These are phyloP conservation scores for Paxillus ammoniavirescens DNA, from an alignment of 768 basidiomycete genomes.

Conservation along the genomic window DNA sequence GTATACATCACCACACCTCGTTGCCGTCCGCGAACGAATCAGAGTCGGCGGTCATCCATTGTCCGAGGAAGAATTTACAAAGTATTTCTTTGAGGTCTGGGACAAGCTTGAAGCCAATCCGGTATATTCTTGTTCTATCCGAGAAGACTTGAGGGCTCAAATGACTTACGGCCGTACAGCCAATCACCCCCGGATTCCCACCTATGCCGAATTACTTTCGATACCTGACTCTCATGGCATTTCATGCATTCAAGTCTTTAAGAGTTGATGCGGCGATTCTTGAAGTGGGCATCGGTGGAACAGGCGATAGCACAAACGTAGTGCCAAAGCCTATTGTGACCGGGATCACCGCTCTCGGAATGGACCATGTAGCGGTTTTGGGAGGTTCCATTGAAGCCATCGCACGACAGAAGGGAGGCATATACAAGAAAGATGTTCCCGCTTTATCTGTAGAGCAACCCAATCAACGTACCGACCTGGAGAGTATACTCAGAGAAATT, in stretches of 20 bases:
- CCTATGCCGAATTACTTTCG: slow-evolving; percentile 92
- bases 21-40: slow-evolving; percentile 94
- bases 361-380: slow-evolving; percentile 87
- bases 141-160: not conserved
- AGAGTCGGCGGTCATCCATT: slow-evolving; percentile 89
- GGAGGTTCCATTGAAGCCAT: slow-evolving; percentile 89
- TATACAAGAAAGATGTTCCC: slow-evolving; percentile 90
- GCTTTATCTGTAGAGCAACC: slow-evolving; percentile 85
- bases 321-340: slow-evolving; percentile 89
- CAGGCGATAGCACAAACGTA: slow-evolving; percentile 93
- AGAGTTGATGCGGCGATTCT: slow-evolving; percentile 88
- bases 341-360: slow-evolving; percentile 85
- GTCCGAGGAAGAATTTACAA: slow-evolving; percentile 84
- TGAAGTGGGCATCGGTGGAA: slow-evolving; percentile 95
- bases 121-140: slow-evolving; percentile 38
- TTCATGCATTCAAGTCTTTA: slow-evolving; percentile 79
- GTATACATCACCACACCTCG: slow-evolving; percentile 95
- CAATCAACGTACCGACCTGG: slow-evolving; percentile 63
- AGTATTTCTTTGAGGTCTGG: slow-evolving; percentile 97
- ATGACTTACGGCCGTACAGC: slow-evolving; percentile 36
- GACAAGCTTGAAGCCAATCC: slow-evolving; percentile 69
- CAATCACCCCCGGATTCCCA: slow-evolving; percentile 46
- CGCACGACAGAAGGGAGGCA: slow-evolving; percentile 94
- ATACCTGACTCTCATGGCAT: slow-evolving; percentile 89
- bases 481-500: slow-evolving; percentile 63